Evolutionary conservation across 371 early-diverging fungal species (phyloP).

Genomic region (Choanephora cucurbitarum): DNA sequence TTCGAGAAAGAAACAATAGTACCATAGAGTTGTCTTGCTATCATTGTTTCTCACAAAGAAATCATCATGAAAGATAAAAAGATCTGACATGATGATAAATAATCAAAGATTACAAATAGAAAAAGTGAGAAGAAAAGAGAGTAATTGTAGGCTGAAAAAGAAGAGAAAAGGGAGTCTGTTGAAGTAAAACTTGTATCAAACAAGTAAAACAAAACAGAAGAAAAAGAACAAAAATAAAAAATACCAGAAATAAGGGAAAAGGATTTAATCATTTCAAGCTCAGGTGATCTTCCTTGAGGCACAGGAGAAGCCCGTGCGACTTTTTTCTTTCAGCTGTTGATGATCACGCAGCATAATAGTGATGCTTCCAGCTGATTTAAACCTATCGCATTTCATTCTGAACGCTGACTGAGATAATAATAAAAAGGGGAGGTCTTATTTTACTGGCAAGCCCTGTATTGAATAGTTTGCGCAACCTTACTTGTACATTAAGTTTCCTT

Average conservation of each 20-base stretch:
- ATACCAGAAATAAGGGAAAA: background rate
- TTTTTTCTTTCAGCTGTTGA: background rate
- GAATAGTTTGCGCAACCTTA: too few species aligned
- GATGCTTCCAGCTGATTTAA: too few species aligned
- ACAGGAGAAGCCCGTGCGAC: background rate
- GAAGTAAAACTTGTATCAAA: too few species aligned
- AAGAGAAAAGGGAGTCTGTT: background rate
- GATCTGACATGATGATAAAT: constrained; percentile 5
- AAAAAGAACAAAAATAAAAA: background rate
- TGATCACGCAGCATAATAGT: background rate
- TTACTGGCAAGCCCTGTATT: too few species aligned
- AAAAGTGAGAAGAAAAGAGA: constrained; percentile 1
- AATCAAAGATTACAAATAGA: constrained; percentile 3
- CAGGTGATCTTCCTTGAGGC: background rate
- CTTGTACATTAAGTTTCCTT: too few species aligned
- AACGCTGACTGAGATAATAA: too few species aligned
- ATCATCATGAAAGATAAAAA: constrained; percentile 2
- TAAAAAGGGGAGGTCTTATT: too few species aligned
- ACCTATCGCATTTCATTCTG: too few species aligned
- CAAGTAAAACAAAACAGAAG: background rate
- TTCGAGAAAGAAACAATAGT: background rate
- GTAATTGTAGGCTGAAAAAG: background rate
- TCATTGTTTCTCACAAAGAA: background rate
- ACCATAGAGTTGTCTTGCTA: constrained; percentile 11
- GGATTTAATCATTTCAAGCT: background rate